Evolutionary conservation across 352 stramenopile species (phyloP), one percentile per base, ranked within the genome.

Genomic region (Phytopythium kandeliae): DNA sequence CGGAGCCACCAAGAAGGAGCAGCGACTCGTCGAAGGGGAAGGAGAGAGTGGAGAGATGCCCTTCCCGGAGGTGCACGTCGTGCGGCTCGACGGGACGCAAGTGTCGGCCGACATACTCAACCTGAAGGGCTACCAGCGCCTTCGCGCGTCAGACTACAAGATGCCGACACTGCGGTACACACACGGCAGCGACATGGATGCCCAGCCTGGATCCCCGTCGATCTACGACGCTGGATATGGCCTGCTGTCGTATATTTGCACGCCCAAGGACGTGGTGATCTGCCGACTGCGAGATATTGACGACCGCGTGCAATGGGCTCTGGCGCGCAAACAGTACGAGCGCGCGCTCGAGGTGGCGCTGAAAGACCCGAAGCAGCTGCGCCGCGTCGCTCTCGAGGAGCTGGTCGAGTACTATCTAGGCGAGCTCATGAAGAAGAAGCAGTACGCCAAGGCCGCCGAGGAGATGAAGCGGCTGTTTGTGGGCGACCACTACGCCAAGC

Each of bases 21-120:
- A 74, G 36, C 65, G 66, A 6, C 56, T 66, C 8, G 67, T 90
- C 26, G 74, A 86, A 60, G 82, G 82, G 1, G 82, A 92, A 70
- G 82, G 77, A 0, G 78, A 89, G 26, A 69, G 62, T 0, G 74
- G 61, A 0, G 78, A 89, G 53, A 89, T 89, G 62, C 79, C 83
- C 15, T 89, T 86, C 48, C 83, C 83, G 31, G 83, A 93, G 47
- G 67, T 93, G 24, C 83, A 93, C 46, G 79, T 98, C 25, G 91
- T 95, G 2, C 86, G 95, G 25, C 51, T 96, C 1, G 62, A 92
- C 52, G 94, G 93, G 4, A 88, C 86, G 25, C 67, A 85, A 53
- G 76, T 98, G n/a, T 91, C 78, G 19, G 79, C 80, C 1, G 83
- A 91, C 51, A 75, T 91, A 22, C 37, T 93, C 17, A 82, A 86